Evolutionary conservation across 306 rosid species (phyloP).

Genomic region (Rosa chinensis): DNA sequence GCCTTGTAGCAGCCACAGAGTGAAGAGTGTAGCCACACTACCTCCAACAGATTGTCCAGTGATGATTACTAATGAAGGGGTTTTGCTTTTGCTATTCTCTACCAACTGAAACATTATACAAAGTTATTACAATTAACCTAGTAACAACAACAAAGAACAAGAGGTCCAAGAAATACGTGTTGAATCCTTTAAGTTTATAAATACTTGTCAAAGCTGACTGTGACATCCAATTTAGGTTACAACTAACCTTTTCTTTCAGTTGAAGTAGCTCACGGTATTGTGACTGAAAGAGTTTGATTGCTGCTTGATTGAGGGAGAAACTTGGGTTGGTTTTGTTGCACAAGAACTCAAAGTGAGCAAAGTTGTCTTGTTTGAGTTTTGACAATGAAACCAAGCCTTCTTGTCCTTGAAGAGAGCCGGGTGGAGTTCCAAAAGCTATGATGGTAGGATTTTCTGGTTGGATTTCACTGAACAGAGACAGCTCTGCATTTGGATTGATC

Average conservation of each 20-base stretch:
- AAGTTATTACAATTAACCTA: background rate
- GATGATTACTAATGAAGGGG: slow-evolving; percentile 43
- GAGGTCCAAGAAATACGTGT: background rate
- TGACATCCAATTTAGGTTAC: background rate
- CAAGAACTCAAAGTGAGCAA: slow-evolving; percentile 45
- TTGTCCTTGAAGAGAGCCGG: background rate
- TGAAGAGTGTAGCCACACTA: slow-evolving; percentile 70
- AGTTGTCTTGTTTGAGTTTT: slow-evolving; percentile 6
- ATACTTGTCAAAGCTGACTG: background rate
- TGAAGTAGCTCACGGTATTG: background rate
- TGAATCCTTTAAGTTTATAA: background rate
- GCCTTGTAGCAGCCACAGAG: slow-evolving; percentile 45
- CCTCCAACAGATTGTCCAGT: slow-evolving; percentile 71
- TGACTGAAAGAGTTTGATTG: slow-evolving; percentile 25
- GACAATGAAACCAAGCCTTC: slow-evolving; percentile 29
- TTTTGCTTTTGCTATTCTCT: background rate
- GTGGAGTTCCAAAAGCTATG: slow-evolving; percentile 43
- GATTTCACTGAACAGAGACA: background rate
- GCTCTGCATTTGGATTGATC: background rate
- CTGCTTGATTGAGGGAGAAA: slow-evolving; percentile 39
- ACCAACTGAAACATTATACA: slow-evolving; percentile 26
- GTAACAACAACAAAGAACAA: background rate
- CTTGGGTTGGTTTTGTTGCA: slow-evolving; percentile 7
- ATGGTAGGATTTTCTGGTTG: slow-evolving; percentile 13
- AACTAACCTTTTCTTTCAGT: slow-evolving; percentile 38